These are phyloP conservation scores for Leucaena leucocephala DNA, from an alignment of 306 rosid genomes.

Conservation along the genomic window DNA sequence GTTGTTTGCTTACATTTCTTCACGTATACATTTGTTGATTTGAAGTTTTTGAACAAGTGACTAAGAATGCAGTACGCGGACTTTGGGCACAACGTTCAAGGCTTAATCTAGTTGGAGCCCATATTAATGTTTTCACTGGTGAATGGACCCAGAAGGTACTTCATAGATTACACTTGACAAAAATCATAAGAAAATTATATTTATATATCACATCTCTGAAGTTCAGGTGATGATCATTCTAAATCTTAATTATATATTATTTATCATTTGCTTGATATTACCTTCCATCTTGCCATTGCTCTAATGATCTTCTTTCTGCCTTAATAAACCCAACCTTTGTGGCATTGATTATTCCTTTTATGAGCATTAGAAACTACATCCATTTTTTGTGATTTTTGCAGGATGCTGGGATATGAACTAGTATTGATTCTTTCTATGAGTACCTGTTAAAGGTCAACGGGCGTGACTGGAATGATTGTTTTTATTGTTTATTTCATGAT, in stretches of 20 bases:
- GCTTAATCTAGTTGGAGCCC: constrained; percentile 97
- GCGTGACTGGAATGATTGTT: constrained; percentile 16
- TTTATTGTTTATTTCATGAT: background rate
- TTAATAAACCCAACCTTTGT: too few relatives aligned
- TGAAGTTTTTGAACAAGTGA: constrained; percentile 97
- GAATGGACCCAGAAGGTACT: constrained; percentile 99
- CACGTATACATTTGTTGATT: constrained; percentile 22
- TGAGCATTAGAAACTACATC: constrained; percentile 11
- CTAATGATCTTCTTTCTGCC: background rate
- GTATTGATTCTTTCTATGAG: constrained; percentile 97
- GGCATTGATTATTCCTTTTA: background rate
- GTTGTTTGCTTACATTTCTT: constrained; percentile 10
- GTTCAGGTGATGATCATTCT: background rate
- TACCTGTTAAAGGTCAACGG: constrained; percentile 85
- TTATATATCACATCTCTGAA: background rate
- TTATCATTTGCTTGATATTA: constrained; percentile 21
- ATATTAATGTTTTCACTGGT: constrained; percentile 97
- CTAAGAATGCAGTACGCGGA: constrained; percentile 94
- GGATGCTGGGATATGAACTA: constrained; percentile 99
- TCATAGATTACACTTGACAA: constrained; percentile 33
- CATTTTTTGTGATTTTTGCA: constrained; percentile 51
- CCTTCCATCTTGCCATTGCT: background rate
- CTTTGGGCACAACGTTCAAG: constrained; percentile 97
- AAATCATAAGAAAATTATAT: constrained; percentile 11
- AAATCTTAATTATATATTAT: background rate